These are phyloP conservation scores for Panicum hallii DNA, from an alignment of 202 grass and related monocot genomes.

Conservation along the genomic window DNA sequence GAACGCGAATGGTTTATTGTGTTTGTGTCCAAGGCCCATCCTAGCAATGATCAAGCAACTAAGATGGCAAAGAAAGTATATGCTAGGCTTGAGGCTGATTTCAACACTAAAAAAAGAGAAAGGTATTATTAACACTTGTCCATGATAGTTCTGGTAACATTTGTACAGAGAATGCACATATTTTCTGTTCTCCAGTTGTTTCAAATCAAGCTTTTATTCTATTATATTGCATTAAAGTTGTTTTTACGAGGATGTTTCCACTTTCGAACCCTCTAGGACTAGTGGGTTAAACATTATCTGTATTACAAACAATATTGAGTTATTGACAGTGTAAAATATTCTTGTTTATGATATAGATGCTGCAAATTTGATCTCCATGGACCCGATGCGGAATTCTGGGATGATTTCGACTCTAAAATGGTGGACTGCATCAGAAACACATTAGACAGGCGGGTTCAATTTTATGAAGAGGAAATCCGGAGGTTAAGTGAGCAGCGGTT, in stretches of 20 bases:
- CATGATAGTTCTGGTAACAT: constrained; percentile 16
- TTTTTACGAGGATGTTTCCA: constrained; percentile 34
- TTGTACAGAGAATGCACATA: constrained; percentile 6
- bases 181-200: constrained; percentile 9
- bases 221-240: constrained; percentile 2
- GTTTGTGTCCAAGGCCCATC: constrained; percentile 91
- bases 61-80: constrained; percentile 99
- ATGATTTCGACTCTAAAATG: constrained; percentile 96
- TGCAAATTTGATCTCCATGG: constrained; percentile 98
- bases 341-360: constrained; percentile 61
- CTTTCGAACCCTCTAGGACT: constrained; percentile 31
- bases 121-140: constrained; percentile 58
- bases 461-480: constrained; percentile 98
- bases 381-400: constrained; percentile 85
- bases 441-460: constrained; percentile 85
- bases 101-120: constrained; percentile 97
- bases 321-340: constrained; percentile 26
- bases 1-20: constrained; percentile 98
- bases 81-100: constrained; percentile 88
- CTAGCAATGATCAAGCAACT: constrained; percentile 86
- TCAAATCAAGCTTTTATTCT: constrained; percentile 2
- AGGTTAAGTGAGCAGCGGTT: constrained; percentile 97
- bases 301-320: constrained; percentile 17
- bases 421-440: constrained; percentile 94
- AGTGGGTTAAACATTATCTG: neutral